Percentiles rank a stretch among this genome's conserved stretches.
Conservation (phyloP, 2,329 filamentous ascomycete species). For the Penicillium sp. region DNA sequence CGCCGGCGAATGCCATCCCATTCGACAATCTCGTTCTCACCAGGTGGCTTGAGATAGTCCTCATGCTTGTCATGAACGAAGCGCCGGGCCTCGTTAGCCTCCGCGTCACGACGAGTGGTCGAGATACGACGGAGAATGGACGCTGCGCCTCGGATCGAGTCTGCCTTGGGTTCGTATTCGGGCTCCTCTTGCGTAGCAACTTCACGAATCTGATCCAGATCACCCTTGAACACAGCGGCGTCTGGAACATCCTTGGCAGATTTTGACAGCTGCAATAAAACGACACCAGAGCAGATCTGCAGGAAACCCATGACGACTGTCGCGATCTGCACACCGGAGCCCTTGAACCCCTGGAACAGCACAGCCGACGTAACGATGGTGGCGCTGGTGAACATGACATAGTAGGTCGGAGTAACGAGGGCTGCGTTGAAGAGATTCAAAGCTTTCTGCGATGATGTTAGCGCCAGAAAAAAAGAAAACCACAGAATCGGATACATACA, state of each 20-base stretch:
- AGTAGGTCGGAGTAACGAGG: constrained; percentile 95
- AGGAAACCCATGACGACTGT: constrained; percentile 92
- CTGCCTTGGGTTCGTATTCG: constrained; percentile 93
- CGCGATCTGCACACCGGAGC: constrained; percentile 69
- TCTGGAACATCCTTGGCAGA: constrained; percentile 97
- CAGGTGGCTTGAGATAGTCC: constrained; percentile 67
- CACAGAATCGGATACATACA: constrained; percentile 52
- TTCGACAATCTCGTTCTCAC: constrained; percentile 74
- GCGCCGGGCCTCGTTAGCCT: constrained; percentile 71
- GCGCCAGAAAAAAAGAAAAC: not conserved
- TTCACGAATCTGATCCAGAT: constrained; percentile 90
- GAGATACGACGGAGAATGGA: constrained; percentile 84
- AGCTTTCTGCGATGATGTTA: constrained; percentile 67
- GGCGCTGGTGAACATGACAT: constrained; percentile 94
- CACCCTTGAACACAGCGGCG: constrained; percentile 81
- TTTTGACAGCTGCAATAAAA: constrained; percentile 92
- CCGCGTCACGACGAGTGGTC: constrained; percentile 66
- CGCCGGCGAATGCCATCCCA: constrained; percentile 87
- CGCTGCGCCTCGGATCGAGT: constrained; percentile 86
- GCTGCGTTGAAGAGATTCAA: constrained; percentile 95
- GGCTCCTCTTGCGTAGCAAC: constrained; percentile 93
- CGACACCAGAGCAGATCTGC: constrained; percentile 86
- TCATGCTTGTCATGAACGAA: constrained; percentile 71
- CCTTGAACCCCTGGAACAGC: constrained; percentile 90
- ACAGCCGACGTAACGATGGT: constrained; percentile 93